phyloP scores from a whole-genome alignment of 192 early-diverging fungal species.

The Phycomyces nitens region DNA sequence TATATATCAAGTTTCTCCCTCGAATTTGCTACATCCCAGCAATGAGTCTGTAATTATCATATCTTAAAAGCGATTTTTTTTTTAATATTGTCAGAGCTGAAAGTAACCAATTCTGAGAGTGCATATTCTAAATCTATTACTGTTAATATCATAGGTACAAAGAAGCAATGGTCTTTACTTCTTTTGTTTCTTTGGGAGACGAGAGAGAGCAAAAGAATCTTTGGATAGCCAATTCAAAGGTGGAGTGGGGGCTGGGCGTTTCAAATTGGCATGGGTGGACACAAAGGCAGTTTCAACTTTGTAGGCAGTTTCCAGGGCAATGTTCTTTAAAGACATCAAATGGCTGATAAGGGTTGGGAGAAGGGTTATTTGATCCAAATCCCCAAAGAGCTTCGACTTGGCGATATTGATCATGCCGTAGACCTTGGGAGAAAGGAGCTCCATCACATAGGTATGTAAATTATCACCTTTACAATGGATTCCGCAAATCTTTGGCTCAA shows the following conservation, averaged over 20 bases:
- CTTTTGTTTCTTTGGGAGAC: slow-evolving; percentile 4
- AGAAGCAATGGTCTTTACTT: slow-evolving; percentile 1
- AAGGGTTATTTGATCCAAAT: slow-evolving; percentile 6
- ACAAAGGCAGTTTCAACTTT: slow-evolving; percentile 5
- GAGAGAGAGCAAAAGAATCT: neutral
- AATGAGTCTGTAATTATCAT: too few species aligned
- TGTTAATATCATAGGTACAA: slow-evolving; percentile 1
- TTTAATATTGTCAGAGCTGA: too few species aligned
- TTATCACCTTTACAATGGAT: slow-evolving; percentile 12
- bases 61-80: too few species aligned
- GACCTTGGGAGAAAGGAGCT: slow-evolving; percentile 14
- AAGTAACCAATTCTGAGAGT: too few species aligned
- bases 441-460: slow-evolving; percentile 7
- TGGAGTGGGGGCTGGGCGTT: neutral
- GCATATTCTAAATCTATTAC: too few species aligned
- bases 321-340: slow-evolving; percentile 5
- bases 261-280: neutral
- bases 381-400: neutral
- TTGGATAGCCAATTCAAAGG: slow-evolving; percentile 5
- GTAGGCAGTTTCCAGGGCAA: neutral
- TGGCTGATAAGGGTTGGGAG: neutral
- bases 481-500: neutral
- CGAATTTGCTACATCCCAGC: too few species aligned
- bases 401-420: slow-evolving; percentile 6
- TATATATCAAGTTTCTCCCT: too few species aligned